Evolutionary conservation across 495 filamentous ascomycete species (phyloP).

Genomic region (Cryomyces antarcticus): DNA sequence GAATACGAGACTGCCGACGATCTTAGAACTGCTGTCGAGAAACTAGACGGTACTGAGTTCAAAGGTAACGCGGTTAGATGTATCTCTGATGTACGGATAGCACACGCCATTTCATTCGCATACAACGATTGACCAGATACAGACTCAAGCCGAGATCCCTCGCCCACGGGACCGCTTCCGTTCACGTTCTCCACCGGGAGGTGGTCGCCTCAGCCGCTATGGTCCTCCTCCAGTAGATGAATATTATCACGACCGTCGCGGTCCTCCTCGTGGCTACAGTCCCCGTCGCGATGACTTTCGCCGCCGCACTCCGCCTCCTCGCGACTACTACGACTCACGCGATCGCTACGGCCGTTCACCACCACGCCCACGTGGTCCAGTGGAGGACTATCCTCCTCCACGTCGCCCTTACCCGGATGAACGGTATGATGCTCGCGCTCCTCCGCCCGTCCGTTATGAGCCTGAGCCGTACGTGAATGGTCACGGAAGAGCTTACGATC

Average conservation of each 20-base stretch:
- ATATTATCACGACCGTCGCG: slow-evolving; percentile 47
- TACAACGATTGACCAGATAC: slow-evolving; percentile 15
- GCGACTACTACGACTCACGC: slow-evolving; percentile 69
- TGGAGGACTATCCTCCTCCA: slow-evolving; percentile 59
- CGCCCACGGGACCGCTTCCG: slow-evolving; percentile 48
- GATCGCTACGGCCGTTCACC: slow-evolving; percentile 56
- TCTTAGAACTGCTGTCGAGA: slow-evolving; percentile 75
- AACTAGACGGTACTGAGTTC: slow-evolving; percentile 79
- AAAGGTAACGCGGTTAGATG: slow-evolving; percentile 72
- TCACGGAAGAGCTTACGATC: slow-evolving; percentile 32
- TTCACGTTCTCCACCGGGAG: slow-evolving; percentile 54
- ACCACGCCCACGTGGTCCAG: slow-evolving; percentile 41
- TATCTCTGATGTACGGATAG: slow-evolving; percentile 53
- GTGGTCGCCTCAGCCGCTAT: slow-evolving; percentile 24
- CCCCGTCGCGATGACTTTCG: slow-evolving; percentile 67
- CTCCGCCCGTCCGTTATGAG: slow-evolving; percentile 31
- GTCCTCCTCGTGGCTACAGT: slow-evolving; percentile 62
- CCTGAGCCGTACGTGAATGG: slow-evolving; percentile 46
- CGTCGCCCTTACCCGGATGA: slow-evolving; percentile 20
- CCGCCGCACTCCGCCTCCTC: slow-evolving; percentile 54
- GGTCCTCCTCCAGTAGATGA: slow-evolving; percentile 35
- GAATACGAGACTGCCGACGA: slow-evolving; percentile 90
- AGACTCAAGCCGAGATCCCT: slow-evolving; percentile 49
- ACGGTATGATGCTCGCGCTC: slow-evolving; percentile 16
- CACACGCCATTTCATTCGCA: background rate